These are phyloP conservation scores for Eucalyptus dawsonii DNA, from an alignment of 345 rosid species.

Conservation along the genomic window DNA sequence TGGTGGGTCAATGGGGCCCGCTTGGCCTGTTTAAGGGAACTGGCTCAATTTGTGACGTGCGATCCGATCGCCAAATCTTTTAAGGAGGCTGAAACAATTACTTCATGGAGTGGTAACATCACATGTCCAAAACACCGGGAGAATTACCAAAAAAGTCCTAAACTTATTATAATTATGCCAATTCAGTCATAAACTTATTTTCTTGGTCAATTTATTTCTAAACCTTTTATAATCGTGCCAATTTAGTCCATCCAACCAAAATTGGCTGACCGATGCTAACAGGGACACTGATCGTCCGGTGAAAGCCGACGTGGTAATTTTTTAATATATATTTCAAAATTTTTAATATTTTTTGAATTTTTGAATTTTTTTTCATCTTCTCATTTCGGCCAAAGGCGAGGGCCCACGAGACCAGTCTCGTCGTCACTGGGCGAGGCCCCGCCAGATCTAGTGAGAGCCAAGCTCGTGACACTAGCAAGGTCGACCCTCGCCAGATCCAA, in stretches of 20 bases:
- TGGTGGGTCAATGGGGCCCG: background rate
- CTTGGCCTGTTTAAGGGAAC: background rate
- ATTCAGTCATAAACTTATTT: too few species aligned
- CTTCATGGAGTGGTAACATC: background rate
- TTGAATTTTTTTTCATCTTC: too few species aligned
- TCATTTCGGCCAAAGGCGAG: accelerated
- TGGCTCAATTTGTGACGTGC: background rate
- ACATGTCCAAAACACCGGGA: accelerated
- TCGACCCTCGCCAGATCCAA: accelerated
- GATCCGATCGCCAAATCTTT: background rate
- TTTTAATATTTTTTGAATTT: too few species aligned
- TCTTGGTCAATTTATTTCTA: accelerated
- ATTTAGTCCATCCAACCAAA: accelerated
- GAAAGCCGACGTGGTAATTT: accelerated
- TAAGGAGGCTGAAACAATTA: background rate
- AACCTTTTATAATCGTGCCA: accelerated
- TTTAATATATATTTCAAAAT: too few species aligned
- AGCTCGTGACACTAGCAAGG: too few species aligned
- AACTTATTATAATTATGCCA: accelerated
- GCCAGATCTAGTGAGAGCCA: accelerated
- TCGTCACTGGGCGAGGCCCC: accelerated
- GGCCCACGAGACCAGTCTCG: accelerated
- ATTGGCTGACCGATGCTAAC: accelerated
- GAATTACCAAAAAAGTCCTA: accelerated
- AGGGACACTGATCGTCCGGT: accelerated